Percentiles rank a stretch among this genome's conserved stretches.
Conservation (phyloP, 257 asterid species). For the Striga asiatica region DNA sequence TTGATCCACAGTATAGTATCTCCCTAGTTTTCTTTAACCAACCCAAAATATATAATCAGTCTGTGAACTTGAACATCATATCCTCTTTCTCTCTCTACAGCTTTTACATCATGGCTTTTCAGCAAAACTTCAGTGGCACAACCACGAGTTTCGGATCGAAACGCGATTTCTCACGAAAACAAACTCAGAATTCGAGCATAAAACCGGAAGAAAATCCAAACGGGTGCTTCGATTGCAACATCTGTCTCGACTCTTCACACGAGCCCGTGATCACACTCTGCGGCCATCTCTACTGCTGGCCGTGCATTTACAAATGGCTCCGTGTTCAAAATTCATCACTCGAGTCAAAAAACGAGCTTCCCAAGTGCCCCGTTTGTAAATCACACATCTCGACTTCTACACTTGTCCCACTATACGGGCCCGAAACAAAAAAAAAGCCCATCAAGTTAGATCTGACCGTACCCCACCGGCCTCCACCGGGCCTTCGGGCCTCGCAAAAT, state of each 20-base stretch:
- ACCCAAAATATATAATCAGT: no score
- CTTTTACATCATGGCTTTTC: conserved; percentile 46
- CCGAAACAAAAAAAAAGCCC: conserved; percentile 44
- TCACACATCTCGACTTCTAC: conserved; percentile 53
- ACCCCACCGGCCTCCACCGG: conserved; percentile 68
- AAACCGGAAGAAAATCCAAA: conserved; percentile 41
- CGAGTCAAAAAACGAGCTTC: conserved; percentile 44
- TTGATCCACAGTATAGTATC: no score
- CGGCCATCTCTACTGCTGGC: conserved; percentile 94
- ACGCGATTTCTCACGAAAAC: conserved; percentile 19
- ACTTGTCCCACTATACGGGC: conserved; percentile 69
- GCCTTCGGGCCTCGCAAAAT: conserved; percentile 20
- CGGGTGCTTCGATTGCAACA: conserved; percentile 75
- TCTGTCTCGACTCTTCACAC: conserved; percentile 64
- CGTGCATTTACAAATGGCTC: conserved; percentile 89
- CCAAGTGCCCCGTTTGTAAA: conserved; percentile 79
- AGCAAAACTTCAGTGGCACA: conserved; percentile 34
- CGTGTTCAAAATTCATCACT: conserved; percentile 41
- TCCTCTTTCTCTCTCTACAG: conserved; percentile 45
- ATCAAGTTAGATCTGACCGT: conserved; percentile 27
- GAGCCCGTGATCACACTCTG: conserved; percentile 87
- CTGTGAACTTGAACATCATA: no score
- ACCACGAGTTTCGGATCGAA: conserved; percentile 43
- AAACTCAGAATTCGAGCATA: conserved; percentile 21
- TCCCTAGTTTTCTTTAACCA: no score